These are phyloP conservation scores for Albifimbria verrucaria DNA, from an alignment of 2,329 filamentous ascomycete species.

Conservation along the genomic window DNA sequence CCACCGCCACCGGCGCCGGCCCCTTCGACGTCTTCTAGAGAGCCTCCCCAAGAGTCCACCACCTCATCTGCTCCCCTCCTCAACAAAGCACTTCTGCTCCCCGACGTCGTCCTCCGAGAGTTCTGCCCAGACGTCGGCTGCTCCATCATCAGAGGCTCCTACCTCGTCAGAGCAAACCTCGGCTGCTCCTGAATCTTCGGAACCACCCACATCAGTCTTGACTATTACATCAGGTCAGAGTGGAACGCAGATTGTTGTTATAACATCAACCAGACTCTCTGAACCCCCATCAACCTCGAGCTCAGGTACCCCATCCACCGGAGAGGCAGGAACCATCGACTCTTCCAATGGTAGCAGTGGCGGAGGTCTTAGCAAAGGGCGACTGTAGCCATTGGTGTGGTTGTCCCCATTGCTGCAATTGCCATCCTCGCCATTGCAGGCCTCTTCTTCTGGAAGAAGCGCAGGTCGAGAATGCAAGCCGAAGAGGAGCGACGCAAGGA, in stretches of 20 bases:
- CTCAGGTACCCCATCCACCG: conserved; percentile 14
- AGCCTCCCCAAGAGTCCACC: conserved; percentile 6
- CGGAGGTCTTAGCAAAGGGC: conserved; percentile 58
- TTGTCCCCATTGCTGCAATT: conserved; percentile 87
- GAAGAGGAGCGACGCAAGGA: conserved; percentile 92
- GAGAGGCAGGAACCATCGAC: conserved; percentile 24
- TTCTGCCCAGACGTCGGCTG: not conserved
- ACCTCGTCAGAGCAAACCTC: too few species aligned
- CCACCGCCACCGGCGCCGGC: conserved; percentile 1
- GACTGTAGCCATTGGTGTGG: conserved; percentile 87
- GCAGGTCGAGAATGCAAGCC: conserved; percentile 78
- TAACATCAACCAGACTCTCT: conserved; percentile 18
- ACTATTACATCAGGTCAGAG: conserved; percentile 6
- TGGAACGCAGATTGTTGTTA: conserved; percentile 20
- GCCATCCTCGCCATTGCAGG: conserved; percentile 73
- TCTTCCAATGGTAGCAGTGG: conserved; percentile 24
- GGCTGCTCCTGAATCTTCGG: too few species aligned
- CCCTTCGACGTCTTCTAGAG: conserved; percentile 3
- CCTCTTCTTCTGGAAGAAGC: conserved; percentile 83
- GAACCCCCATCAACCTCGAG: conserved; percentile 10
- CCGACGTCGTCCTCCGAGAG: not conserved
- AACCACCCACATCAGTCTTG: not conserved
- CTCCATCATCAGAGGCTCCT: not conserved
- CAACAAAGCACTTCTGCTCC: conserved; percentile 2
- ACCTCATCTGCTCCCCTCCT: conserved; percentile 3